These are phyloP conservation scores for Carex kokanica DNA, from an alignment of 176 grass and related monocot genomes.

Conservation along the genomic window DNA sequence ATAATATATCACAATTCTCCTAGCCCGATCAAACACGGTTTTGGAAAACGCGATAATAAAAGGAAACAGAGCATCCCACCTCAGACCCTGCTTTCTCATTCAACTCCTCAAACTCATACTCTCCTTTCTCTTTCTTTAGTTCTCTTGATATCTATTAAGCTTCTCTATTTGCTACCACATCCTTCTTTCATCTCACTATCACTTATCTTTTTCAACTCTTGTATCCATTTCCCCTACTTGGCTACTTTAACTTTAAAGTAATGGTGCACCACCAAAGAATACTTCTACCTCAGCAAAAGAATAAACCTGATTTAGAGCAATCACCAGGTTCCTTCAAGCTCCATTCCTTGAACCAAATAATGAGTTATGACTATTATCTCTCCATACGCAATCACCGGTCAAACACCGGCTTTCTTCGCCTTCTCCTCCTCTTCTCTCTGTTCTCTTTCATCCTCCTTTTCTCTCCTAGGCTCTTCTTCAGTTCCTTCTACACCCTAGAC, in stretches of 20 bases:
- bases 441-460: slow-evolving; percentile 38
- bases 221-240: not conserved
- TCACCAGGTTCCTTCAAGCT: slow-evolving; percentile 22
- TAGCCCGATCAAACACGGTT: slow-evolving; percentile 9
- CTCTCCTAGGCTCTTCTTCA: slow-evolving; percentile 31
- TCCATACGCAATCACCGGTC: slow-evolving; percentile 2
- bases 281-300: slow-evolving; percentile 31
- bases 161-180: not conserved
- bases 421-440: slow-evolving; percentile 25
- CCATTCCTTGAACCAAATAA: slow-evolving; percentile 16
- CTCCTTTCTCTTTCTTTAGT: not conserved
- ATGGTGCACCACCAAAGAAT: slow-evolving; percentile 44
- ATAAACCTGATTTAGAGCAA: not conserved
- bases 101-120: not conserved
- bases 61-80: slow-evolving; percentile 5
- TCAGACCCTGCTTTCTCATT: slow-evolving; percentile 13
- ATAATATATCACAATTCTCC: slow-evolving; percentile 11
- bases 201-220: not conserved
- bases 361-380: slow-evolving; percentile 20
- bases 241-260: not conserved
- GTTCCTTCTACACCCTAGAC: slow-evolving; percentile 18
- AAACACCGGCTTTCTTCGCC: slow-evolving; percentile 13
- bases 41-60: not conserved
- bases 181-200: not conserved
- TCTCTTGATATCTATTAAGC: not conserved